Base-by-base conservation (phyloP, 305 asterid genomes). In the Fraxinus ornus region DNA sequence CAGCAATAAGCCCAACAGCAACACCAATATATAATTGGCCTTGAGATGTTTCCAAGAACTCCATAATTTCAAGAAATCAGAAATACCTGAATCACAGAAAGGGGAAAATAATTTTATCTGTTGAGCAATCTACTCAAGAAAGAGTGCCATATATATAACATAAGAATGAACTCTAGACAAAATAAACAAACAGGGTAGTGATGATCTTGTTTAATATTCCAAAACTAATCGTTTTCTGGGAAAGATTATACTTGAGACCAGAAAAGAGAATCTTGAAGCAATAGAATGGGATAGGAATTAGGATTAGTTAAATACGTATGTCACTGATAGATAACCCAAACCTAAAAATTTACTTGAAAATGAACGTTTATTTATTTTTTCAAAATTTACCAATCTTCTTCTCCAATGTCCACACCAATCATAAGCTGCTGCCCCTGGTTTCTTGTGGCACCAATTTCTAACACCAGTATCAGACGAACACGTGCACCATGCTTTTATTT, bases 31-130 rank as follows among this genome's bases (percentile, higher is more conserved):
- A 4, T 75, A 91, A 75, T 79, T 89, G 98, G 60, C 92, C 91
- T 79, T 91, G 95, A 76, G 91, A 75, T 76, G 92, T 85, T 60
- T 90, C 93, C 86, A 91, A 55, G 86, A 90, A 89, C 84, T 88
- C 95, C 98, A 94, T 92, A 70, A 82, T 89, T 66, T 26, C 36
- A 66, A 83, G 4, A 24, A 81, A 81, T 70, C 78, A 2, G 39
- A 81, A 79, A 64, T 8, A 87, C 85, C 80, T 78, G 30, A 75
- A 17, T 62, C 64, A 57, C 82, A 75, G 44, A 33, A 75, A 39
- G 21, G 71, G 9, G 10, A 36, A 72, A 71, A 28, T 2, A 36
- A 79, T 33, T 60, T 35, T 71, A 71, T 37, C 12, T 24, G 57
- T 28, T 79, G 44, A 76, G 78, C 57, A 68, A 64, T 81, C 39